phyloP scores from a whole-genome alignment of 225 moss, liverwort and hornwort genomes.

The Marchantia polymorpha region DNA sequence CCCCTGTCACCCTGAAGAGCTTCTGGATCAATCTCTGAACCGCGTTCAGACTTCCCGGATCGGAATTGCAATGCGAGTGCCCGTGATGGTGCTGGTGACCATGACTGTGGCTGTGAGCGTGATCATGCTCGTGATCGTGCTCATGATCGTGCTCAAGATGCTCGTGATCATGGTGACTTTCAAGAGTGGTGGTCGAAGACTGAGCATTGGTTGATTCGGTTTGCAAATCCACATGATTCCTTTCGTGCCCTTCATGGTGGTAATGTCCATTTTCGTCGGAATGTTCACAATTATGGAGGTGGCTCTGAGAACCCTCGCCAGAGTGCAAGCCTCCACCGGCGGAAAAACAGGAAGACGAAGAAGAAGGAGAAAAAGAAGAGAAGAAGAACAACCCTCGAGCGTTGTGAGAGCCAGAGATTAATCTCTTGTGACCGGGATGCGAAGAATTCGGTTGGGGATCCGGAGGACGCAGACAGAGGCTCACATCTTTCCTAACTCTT shows the following conservation, averaged over 20 bases:
- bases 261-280: conserved; percentile 3
- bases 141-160: conserved; percentile 5
- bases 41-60: conserved; percentile 47
- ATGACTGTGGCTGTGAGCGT: conserved; percentile 28
- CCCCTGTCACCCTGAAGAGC: conserved; percentile 53
- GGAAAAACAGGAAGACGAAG: not conserved
- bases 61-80: conserved; percentile 40
- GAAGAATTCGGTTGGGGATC: conserved; percentile 2
- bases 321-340: conserved; percentile 3
- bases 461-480: conserved; percentile 1
- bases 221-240: not conserved
- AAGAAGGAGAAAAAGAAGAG: not conserved
- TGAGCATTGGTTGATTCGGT: not conserved
- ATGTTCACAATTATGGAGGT: not conserved
- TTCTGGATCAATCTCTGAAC: conserved; percentile 62
- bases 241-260: not conserved
- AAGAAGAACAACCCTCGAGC: not conserved
- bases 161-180: conserved; percentile 1
- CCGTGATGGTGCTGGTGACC: conserved; percentile 39
- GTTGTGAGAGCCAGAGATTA: not conserved
- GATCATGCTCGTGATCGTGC: not conserved
- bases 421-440: not conserved
- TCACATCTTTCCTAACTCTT: conserved; percentile 5
- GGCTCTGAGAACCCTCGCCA: not conserved
- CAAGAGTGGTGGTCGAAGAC: not conserved